phyloP scores from a whole-genome alignment of 129 eudicot species.

The Helianthus tuberosus region DNA sequence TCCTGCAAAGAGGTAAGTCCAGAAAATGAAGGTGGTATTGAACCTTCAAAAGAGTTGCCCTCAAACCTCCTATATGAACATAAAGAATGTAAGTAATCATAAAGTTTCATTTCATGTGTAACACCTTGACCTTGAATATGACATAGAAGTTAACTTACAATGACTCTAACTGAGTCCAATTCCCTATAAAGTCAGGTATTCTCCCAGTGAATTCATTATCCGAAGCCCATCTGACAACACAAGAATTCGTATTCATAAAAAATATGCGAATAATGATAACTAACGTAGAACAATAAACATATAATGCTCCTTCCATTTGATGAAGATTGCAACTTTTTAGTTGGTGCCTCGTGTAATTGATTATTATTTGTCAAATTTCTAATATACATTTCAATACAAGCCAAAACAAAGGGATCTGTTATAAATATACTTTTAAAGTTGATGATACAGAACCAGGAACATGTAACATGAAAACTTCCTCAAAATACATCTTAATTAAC shows the following conservation, averaged over 20 bases:
- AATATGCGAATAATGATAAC: background rate
- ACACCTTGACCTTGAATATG: background rate
- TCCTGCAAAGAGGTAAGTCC: constrained; percentile 48
- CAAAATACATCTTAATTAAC: background rate
- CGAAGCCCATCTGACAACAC: constrained; percentile 56
- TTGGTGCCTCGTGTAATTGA: background rate
- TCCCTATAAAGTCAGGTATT: constrained; percentile 72
- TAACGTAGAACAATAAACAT: too few species aligned
- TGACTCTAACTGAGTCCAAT: constrained; percentile 46
- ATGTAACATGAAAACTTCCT: background rate
- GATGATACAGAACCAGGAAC: background rate
- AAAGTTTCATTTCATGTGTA: background rate
- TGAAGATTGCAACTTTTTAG: background rate
- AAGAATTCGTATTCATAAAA: background rate
- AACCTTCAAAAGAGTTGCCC: constrained; percentile 81
- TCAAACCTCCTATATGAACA: constrained; percentile 62
- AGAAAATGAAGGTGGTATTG: constrained; percentile 67
- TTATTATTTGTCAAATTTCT: background rate
- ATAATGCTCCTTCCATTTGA: background rate
- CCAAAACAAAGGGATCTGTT: background rate
- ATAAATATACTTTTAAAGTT: background rate
- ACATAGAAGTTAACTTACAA: constrained; percentile 36
- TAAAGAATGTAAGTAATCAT: background rate
- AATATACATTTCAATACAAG: background rate
- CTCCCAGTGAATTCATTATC: constrained; percentile 62